These are phyloP conservation scores for Dalbergia cultrata DNA, from an alignment of 306 rosid species.

Conservation along the genomic window DNA sequence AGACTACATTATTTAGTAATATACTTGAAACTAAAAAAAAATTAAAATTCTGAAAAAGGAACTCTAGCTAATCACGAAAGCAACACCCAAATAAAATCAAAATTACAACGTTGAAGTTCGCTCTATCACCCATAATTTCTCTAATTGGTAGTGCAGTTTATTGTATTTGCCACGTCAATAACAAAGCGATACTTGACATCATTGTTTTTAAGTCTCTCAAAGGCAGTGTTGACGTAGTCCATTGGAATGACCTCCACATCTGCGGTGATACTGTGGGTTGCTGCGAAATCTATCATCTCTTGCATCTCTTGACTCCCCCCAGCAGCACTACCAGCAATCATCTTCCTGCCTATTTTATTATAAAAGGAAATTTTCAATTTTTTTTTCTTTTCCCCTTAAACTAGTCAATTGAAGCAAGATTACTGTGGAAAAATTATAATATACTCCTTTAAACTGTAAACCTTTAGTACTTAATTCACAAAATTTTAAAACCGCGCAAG, in stretches of 20 bases:
- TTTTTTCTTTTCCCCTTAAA: too few species aligned
- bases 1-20: too few species aligned
- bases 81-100: too few species aligned
- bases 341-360: conserved; percentile 47
- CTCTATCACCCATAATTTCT: background rate
- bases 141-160: background rate
- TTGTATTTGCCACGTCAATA: conserved; percentile 39
- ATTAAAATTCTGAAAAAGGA: too few species aligned
- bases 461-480: too few species aligned
- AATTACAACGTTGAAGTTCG: background rate
- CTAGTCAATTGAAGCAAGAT: background rate
- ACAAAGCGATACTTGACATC: conserved; percentile 60
- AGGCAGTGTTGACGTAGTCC: conserved; percentile 51
- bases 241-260: conserved; percentile 54
- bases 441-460: too few species aligned
- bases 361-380: background rate
- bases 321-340: conserved; percentile 46
- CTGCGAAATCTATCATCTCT: conserved; percentile 55
- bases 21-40: too few species aligned
- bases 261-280: conserved; percentile 47
- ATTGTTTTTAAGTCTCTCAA: conserved; percentile 44
- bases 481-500: too few species aligned
- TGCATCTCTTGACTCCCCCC: conserved; percentile 49
- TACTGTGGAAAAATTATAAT: background rate
- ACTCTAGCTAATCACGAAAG: too few species aligned